Base-by-base conservation (phyloP, 2,329 filamentous ascomycete genomes). In the Xylariaceae sp. region DNA sequence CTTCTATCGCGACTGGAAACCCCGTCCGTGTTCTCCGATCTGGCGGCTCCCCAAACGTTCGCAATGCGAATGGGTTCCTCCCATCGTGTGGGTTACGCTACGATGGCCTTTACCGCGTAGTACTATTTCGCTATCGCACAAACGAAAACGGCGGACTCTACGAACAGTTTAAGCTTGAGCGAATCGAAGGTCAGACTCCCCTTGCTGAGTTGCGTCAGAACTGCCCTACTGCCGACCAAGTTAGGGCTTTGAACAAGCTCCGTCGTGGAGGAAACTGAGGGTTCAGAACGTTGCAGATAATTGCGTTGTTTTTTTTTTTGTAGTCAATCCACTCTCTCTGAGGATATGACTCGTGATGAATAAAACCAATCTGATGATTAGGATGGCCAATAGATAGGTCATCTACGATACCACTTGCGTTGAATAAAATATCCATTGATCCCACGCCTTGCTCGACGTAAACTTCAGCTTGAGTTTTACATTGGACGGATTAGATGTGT, bases 21-120 rank as follows among this genome's bases (percentile, higher is more conserved):
- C 62, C 62, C 0, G 60, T 68, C 4, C 67, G 67, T 16, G 67
- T 69, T 11, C 53, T 69, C n/a, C 57, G 67, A 20, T 60, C 64
- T 6, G 64, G 65, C 2, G 59, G 59, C 6, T 13, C 51, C 3
- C 20, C n/a, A 13, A 29, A 41, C 9, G 20, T 13, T 15, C 30
- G 21, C 3, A 55, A 44, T 5, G 50, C 36, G 2, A 62, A 62
- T 15, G 16, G 2, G 1, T 56, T 53, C 42, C 55, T 64, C 2
- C 62, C 63, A 3, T 45, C 48, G 1, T 64, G 59, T 16, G 67
- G 67, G 6, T 27, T 68, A 7, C 61, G 66, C 7, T 69, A 68
- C 23, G 66, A 69, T 24, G 67, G 67, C 2, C 48, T 69, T 0
- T 69, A 69, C 43, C 53, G 48, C 9, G 60, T 68, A 8, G 40